Evolutionary conservation across 257 asterid genomes (phyloP), one percentile per base, ranked within the genome.

Genomic region (Solanum microdontum): DNA sequence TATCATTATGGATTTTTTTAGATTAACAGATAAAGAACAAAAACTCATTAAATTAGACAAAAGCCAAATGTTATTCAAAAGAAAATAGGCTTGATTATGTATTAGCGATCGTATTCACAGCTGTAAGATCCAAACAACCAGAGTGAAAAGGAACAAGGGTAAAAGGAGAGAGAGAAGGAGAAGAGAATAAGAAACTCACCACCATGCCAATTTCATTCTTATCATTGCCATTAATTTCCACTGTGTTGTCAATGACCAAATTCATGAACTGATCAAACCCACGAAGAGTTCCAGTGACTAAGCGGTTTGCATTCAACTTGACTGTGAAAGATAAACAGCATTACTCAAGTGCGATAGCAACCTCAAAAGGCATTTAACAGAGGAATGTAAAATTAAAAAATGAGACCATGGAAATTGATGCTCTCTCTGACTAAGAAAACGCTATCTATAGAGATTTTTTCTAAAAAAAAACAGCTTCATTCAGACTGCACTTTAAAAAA

Each of bases 121-220:
- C 30, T 77, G 8, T 24, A 26, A 24, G 36, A n/a, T 24, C 33
- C 4, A 34, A 79, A 11, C 37, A 73, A 51, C 6, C 10, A 58
- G 15, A 87, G 30, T 26, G 43, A 62, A 80, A 6, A 10, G 28
- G 39, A 32, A 24, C n/a, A 51, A 51, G 28, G 23, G 12, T 8
- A 60, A 2, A 39, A n/a, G 34, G 24, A 17, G 39, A 79, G 15
- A 40, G 45, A 24, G 43, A 40, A 39, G 5, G 39, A 40, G n/a
- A 62, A 82, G 58, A 4, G 37, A 19, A 77, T 15, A 24, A 26
- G 17, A 43, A 82, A 93, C 98, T 90, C 83, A 95, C 99, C 96
- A 96, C 98, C 98, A 95, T 96, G 90, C 99, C 99, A 39, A 96
- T 96, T n/a, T 96, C 98, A 9, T 88, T 94, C 88, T 93, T 94